Conservation (phyloP, 1,284 basidiomycete genomes). For the Fomitopsis pinicola region DNA sequence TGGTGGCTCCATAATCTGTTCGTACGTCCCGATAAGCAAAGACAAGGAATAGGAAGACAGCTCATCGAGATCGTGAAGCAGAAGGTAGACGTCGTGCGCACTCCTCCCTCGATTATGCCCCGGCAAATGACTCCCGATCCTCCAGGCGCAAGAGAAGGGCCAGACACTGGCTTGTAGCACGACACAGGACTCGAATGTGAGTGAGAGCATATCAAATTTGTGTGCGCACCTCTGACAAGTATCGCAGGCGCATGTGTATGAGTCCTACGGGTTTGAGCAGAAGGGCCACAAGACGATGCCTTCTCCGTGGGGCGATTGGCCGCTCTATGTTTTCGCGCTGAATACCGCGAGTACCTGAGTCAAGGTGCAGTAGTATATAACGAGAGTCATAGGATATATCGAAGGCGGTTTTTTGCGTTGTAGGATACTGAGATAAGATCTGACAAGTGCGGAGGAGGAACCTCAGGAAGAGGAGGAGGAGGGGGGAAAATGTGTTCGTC, state of each 20-base stretch:
- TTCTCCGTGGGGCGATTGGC: conserved; percentile 18
- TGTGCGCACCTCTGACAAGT: background rate
- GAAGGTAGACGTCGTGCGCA: conserved; percentile 3
- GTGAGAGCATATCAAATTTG: background rate
- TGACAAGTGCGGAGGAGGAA: no score
- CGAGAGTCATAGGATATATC: background rate
- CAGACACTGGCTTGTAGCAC: conserved; percentile 11
- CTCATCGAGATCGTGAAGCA: conserved; percentile 12
- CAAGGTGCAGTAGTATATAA: no score
- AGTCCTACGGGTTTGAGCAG: conserved; percentile 14
- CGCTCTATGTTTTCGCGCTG: conserved; percentile 17
- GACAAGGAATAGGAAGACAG: conserved; percentile 13
- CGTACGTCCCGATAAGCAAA: conserved; percentile 12
- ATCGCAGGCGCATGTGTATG: conserved; percentile 15
- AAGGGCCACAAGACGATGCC: conserved; percentile 13
- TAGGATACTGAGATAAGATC: no score
- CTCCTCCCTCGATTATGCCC: background rate
- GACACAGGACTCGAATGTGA: conserved; percentile 7
- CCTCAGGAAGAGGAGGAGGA: no score
- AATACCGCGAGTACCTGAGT: no score
- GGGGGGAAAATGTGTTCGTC: no score
- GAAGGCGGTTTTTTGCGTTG: no score
- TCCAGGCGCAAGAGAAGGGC: conserved; percentile 6
- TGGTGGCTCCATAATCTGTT: conserved; percentile 21
- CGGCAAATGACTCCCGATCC: background rate